Percentiles rank a stretch among this genome's conserved stretches.
Evolutionary conservation across 1,284 basidiomycete genomes (phyloP).

Genomic region (Apiotrichum veenhuisii): DNA sequence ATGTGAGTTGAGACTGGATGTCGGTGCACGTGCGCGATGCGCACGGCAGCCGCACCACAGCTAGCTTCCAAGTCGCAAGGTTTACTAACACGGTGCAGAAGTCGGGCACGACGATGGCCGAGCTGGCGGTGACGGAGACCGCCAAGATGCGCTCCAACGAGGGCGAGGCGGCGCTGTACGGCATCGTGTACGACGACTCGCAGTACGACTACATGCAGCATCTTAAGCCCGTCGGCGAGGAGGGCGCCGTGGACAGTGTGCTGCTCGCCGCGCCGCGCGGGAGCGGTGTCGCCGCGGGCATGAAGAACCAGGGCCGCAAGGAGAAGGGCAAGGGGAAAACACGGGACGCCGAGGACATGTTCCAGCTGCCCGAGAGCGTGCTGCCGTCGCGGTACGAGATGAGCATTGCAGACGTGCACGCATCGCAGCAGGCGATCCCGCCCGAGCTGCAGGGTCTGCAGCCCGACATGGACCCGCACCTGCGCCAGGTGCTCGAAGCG

Average conservation of each 20-base stretch:
- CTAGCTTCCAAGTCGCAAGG: too few relatives aligned
- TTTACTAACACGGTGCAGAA: neutral
- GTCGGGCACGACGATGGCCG: slow-evolving; percentile 48
- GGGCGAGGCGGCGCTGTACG: slow-evolving; percentile 87
- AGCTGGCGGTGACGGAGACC: slow-evolving; percentile 52
- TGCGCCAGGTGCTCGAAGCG: slow-evolving; percentile 89
- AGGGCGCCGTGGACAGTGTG: slow-evolving; percentile 53
- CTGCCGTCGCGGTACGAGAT: slow-evolving; percentile 70
- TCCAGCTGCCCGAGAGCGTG: slow-evolving; percentile 62
- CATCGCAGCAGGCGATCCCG: slow-evolving; percentile 66
- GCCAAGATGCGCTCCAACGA: slow-evolving; percentile 48
- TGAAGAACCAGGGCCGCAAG: slow-evolving; percentile 30
- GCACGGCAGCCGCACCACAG: neutral
- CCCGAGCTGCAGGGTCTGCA: slow-evolving; percentile 82
- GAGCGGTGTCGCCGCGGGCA: slow-evolving; percentile 37
- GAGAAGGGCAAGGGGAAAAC: slow-evolving; percentile 37
- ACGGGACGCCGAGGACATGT: slow-evolving; percentile 32
- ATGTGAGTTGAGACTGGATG: slow-evolving; percentile 49
- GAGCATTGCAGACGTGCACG: slow-evolving; percentile 61
- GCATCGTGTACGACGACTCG: slow-evolving; percentile 95
- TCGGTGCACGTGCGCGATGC: neutral
- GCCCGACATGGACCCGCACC: slow-evolving; percentile 94
- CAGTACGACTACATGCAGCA: slow-evolving; percentile 99
- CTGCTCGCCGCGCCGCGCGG: slow-evolving; percentile 67
- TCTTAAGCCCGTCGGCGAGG: slow-evolving; percentile 73